Conservation (phyloP, 495 filamentous ascomycete genomes). For the Cercophora sp. region DNA sequence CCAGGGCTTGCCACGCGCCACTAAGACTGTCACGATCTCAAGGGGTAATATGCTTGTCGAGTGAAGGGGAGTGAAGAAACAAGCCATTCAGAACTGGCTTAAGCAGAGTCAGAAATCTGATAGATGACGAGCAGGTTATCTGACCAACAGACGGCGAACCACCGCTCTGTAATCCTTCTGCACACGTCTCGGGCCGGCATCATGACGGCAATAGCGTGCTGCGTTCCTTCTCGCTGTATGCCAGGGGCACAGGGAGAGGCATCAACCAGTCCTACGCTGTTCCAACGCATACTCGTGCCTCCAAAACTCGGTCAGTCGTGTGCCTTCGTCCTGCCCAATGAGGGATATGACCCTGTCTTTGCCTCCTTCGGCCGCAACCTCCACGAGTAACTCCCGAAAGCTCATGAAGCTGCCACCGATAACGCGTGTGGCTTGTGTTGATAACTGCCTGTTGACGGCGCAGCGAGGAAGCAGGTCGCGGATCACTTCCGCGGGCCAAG, state of each 20-base stretch:
- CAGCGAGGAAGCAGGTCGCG: slow-evolving; percentile 45
- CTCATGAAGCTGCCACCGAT: slow-evolving; percentile 47
- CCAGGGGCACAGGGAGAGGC: neutral
- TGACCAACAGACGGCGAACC: too few species aligned
- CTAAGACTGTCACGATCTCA: too few species aligned
- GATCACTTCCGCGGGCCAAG: slow-evolving; percentile 15
- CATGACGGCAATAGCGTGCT: too few species aligned
- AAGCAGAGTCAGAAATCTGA: too few species aligned
- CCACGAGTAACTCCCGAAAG: slow-evolving; percentile 44
- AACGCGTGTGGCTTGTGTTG: slow-evolving; percentile 42
- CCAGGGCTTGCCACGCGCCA: too few species aligned
- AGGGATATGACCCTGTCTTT: slow-evolving; percentile 33
- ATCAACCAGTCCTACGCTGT: too few species aligned
- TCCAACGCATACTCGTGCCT: slow-evolving; percentile 7
- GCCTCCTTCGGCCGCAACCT: slow-evolving; percentile 23
- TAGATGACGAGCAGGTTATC: too few species aligned
- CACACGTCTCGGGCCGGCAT: neutral
- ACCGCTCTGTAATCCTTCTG: neutral
- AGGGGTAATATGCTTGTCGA: too few species aligned
- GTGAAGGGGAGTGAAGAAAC: too few species aligned
- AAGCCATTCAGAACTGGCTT: too few species aligned
- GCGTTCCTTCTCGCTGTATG: neutral
- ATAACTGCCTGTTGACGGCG: slow-evolving; percentile 30
- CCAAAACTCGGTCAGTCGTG: slow-evolving; percentile 38
- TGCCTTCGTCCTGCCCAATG: slow-evolving; percentile 31